Evolutionary conservation across 169 alveolate species (phyloP).

Genomic region (Eimeria brunetti): DNA sequence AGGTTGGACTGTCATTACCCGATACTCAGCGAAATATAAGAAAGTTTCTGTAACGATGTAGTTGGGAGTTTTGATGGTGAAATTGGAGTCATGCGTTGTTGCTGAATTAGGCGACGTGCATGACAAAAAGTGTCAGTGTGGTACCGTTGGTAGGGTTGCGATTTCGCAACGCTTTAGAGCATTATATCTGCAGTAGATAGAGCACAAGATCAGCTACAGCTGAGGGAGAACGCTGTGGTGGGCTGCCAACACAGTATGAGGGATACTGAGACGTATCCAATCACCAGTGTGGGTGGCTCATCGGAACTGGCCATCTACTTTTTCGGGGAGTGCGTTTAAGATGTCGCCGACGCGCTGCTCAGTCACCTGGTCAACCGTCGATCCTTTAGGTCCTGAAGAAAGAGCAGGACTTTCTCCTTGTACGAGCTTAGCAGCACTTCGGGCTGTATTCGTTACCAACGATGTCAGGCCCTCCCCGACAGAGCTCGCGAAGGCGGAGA

Average conservation of each 20-base stretch:
- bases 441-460: constrained; percentile 23
- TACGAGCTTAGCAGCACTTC: constrained; percentile 21
- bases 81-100: background rate
- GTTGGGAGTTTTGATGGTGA: background rate
- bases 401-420: constrained; percentile 25
- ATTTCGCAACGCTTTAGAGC: background rate
- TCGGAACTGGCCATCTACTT: constrained; percentile 60
- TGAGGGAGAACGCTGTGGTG: background rate
- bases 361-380: background rate
- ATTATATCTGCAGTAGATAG: background rate
- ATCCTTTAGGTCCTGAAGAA: background rate
- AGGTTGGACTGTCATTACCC: background rate
- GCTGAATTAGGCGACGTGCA: background rate
- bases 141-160: background rate
- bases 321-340: constrained; percentile 42
- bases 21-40: background rate
- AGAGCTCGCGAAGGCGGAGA: constrained; percentile 48
- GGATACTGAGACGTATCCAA: background rate
- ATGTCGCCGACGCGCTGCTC: constrained; percentile 34
- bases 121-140: background rate
- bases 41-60: background rate
- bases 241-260: background rate
- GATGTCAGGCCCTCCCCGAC: constrained; percentile 59
- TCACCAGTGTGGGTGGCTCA: background rate
- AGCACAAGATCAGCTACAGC: background rate